These are phyloP conservation scores for Colletotrichum viniferum DNA, from an alignment of 2,329 filamentous ascomycete genomes.

Conservation along the genomic window DNA sequence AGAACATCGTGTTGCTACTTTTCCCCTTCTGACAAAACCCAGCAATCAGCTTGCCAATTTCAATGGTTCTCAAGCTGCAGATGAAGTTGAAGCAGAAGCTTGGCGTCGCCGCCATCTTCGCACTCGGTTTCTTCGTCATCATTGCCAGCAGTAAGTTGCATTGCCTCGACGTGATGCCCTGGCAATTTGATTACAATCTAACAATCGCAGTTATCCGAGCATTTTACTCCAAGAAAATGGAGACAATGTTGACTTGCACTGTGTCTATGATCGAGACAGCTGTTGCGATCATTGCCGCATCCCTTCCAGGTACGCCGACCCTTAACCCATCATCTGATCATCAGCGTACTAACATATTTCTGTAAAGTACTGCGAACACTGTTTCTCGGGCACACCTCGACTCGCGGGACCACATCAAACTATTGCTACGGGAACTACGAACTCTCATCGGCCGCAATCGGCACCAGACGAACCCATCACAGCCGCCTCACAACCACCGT, in stretches of 20 bases:
- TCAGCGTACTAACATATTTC: neutral
- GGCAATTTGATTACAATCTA: neutral
- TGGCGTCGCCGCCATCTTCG: constrained; percentile 34
- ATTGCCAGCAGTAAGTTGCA: constrained; percentile 31
- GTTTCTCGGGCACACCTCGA: constrained; percentile 10
- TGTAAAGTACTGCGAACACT: neutral
- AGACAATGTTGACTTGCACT: constrained; percentile 41
- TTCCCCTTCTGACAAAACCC: neutral
- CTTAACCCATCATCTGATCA: neutral
- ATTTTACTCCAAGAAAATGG: constrained; percentile 35
- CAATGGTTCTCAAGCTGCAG: constrained; percentile 37
- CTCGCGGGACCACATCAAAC: neutral
- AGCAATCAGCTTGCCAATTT: constrained; percentile 36
- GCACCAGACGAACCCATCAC: neutral
- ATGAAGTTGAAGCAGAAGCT: constrained; percentile 37
- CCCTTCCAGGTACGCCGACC: constrained; percentile 33
- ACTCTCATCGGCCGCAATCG: constrained; percentile 3
- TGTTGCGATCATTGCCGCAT: constrained; percentile 43
- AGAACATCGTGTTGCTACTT: neutral
- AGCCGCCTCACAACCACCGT: constrained; percentile 12
- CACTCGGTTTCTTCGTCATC: constrained; percentile 34
- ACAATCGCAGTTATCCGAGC: constrained; percentile 32
- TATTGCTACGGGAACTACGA: constrained; percentile 16
- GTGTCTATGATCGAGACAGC: constrained; percentile 42
- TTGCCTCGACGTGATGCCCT: fast-evolving